phyloP scores from a whole-genome alignment of 139 green algal genomes.

The Coelastrella sp. region DNA sequence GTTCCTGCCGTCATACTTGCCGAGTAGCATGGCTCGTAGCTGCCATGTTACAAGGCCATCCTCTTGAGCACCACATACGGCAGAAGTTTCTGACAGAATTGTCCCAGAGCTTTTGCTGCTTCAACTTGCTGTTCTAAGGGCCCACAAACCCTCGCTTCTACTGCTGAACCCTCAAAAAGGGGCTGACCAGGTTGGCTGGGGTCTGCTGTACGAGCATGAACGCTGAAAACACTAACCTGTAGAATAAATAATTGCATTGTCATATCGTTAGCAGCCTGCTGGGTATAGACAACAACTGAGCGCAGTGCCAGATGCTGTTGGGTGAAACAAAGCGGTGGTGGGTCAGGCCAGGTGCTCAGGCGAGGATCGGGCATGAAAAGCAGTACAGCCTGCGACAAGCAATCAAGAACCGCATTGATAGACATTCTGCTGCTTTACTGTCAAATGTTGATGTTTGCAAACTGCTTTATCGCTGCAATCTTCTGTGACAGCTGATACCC shows the following conservation, averaged over 20 bases:
- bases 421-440: background rate
- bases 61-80: slow-evolving; percentile 33
- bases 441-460: background rate
- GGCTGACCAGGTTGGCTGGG: background rate
- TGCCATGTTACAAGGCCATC: background rate
- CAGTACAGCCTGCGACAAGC: background rate
- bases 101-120: slow-evolving; percentile 3
- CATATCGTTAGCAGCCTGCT: background rate
- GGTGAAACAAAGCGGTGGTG: no score
- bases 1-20: no score
- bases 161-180: slow-evolving; percentile 23
- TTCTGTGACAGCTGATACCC: background rate
- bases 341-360: background rate
- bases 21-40: background rate
- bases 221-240: slow-evolving; percentile 7
- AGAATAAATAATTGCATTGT: background rate
- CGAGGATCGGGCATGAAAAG: background rate
- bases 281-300: background rate
- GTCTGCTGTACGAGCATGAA: background rate
- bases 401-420: background rate
- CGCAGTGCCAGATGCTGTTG: no score
- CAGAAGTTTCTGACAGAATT: slow-evolving; percentile 40
- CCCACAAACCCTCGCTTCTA: background rate
- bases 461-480: background rate
- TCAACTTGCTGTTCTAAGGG: slow-evolving; percentile 28